These are phyloP conservation scores for Corchorus olitorius DNA, from an alignment of 345 rosid genomes.

Conservation along the genomic window DNA sequence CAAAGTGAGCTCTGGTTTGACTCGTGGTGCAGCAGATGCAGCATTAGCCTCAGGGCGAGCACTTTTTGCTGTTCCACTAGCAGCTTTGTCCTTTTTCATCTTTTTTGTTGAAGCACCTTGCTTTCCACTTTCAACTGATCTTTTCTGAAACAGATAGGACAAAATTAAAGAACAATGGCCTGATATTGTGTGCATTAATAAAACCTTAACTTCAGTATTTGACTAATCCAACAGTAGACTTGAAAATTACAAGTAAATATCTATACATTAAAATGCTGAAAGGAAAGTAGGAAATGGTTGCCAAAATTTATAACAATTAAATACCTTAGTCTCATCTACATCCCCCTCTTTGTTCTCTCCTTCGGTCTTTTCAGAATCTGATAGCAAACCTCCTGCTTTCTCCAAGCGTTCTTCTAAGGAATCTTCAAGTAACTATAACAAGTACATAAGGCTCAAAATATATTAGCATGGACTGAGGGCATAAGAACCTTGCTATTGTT, in stretches of 20 bases:
- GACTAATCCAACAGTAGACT: background rate
- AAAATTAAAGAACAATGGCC: background rate
- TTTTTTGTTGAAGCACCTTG: slow-evolving; percentile 88
- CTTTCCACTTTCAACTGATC: slow-evolving; percentile 72
- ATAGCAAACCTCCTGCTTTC: slow-evolving; percentile 65
- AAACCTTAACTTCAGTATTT: background rate
- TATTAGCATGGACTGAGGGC: background rate
- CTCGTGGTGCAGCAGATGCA: slow-evolving; percentile 60
- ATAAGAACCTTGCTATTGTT: background rate
- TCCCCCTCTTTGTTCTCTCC: slow-evolving; percentile 88
- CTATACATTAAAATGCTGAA: background rate
- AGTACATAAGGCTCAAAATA: background rate
- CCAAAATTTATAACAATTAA: slow-evolving; percentile 8
- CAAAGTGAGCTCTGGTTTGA: slow-evolving; percentile 90
- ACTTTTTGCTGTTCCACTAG: slow-evolving; percentile 65
- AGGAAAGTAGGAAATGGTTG: background rate
- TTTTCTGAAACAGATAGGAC: slow-evolving; percentile 57
- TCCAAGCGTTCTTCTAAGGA: slow-evolving; percentile 86
- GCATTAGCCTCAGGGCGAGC: slow-evolving; percentile 62
- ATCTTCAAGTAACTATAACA: slow-evolving; percentile 84
- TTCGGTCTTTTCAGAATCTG: slow-evolving; percentile 83
- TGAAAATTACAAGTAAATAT: background rate
- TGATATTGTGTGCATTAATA: background rate
- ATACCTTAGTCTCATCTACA: slow-evolving; percentile 82
- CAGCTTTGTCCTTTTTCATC: slow-evolving; percentile 83